A percentile compares a stretch with the other conserved stretches of the same genome.
These are phyloP conservation scores for Geranium brycei DNA, from an alignment of 345 rosid genomes.

Conservation along the genomic window DNA sequence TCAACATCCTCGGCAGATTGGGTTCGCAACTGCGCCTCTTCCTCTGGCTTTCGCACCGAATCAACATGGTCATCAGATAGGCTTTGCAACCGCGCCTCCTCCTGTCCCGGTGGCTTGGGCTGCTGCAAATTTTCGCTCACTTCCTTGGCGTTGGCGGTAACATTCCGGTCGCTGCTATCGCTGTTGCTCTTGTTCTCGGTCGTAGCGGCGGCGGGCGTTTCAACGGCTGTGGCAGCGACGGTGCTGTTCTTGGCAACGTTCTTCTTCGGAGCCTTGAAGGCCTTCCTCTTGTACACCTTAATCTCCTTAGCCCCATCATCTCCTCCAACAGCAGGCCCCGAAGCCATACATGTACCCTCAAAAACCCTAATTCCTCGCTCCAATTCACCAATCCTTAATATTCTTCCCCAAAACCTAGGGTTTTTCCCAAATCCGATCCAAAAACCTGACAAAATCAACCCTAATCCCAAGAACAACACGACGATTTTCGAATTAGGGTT, in stretches of 20 bases:
- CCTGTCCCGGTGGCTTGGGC: neutral
- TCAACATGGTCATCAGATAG: too few species aligned
- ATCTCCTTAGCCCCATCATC: conserved; percentile 51
- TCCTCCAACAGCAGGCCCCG: conserved; percentile 61
- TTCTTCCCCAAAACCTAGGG: conserved; percentile 3
- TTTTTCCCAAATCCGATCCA: neutral
- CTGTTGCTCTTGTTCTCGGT: conserved; percentile 1
- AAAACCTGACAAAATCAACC: conserved; percentile 17
- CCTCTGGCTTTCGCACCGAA: too few species aligned
- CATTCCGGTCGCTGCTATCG: conserved; percentile 5
- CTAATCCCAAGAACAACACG: conserved; percentile 22
- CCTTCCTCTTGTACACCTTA: conserved; percentile 76
- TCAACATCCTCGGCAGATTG: too few species aligned
- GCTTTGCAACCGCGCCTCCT: too few species aligned
- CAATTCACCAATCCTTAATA: neutral
- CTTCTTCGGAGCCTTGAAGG: conserved; percentile 38
- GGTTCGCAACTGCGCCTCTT: too few species aligned
- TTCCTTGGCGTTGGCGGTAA: conserved; percentile 9
- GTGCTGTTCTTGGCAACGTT: conserved; percentile 4
- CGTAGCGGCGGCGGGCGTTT: conserved; percentile 1
- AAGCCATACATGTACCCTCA: conserved; percentile 75
- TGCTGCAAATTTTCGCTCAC: conserved; percentile 14
- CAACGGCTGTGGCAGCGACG: conserved; percentile 7
- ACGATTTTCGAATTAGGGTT: conserved; percentile 7
- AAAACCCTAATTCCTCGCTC: conserved; percentile 33